A percentile compares a stretch with the other conserved stretches of the same genome.
phyloP scores from a whole-genome alignment of 106 monocot species.

The Chionographis japonica region DNA sequence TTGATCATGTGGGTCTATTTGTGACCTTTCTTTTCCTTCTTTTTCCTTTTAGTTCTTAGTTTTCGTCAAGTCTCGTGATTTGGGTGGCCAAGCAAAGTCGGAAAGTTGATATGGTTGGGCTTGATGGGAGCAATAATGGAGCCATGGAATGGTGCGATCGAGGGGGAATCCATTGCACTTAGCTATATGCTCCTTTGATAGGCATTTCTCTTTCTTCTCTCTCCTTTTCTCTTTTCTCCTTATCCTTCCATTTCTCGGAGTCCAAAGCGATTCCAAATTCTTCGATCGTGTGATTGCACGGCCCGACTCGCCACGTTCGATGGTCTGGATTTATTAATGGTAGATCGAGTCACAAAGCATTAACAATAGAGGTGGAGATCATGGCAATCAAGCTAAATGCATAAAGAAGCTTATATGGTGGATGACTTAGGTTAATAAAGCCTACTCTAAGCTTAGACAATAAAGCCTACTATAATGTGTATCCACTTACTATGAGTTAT shows the following conservation, averaged over 20 bases:
- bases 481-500: too few species aligned
- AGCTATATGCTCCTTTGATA: neutral
- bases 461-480: too few species aligned
- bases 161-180: neutral
- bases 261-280: neutral
- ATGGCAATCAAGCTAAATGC: too few species aligned
- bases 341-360: neutral
- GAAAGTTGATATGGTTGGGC: neutral
- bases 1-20: too few species aligned
- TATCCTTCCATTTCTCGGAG: too few species aligned
- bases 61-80: neutral
- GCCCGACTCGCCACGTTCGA: neutral
- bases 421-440: too few species aligned
- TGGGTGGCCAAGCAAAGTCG: neutral
- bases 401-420: too few species aligned
- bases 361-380: too few species aligned
- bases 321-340: neutral
- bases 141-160: neutral
- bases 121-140: conserved; percentile 2
- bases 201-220: neutral
- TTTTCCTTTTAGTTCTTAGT: too few species aligned
- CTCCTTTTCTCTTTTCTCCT: neutral
- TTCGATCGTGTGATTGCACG: neutral
- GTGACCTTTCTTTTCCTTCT: too few species aligned
- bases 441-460: too few species aligned